Evolutionary conservation across 495 filamentous ascomycete genomes (phyloP).

Genomic region (Hyaloscypha finlandica): DNA sequence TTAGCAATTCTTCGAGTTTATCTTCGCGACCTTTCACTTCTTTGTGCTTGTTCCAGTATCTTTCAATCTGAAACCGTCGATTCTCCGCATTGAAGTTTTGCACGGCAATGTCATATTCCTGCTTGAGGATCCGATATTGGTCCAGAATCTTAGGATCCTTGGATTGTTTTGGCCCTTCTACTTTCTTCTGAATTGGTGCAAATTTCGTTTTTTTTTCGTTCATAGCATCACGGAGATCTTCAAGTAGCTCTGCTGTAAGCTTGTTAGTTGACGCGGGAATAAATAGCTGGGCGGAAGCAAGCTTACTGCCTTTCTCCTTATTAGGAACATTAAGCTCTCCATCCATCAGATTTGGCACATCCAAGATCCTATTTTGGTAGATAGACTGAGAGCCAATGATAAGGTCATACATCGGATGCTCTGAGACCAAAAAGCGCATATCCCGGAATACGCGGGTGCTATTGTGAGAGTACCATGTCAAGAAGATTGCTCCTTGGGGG

Average conservation of each 20-base stretch:
- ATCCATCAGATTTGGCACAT: conserved; percentile 18
- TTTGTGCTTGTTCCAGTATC: not conserved
- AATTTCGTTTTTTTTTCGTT: not conserved
- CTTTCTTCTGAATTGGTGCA: conserved; percentile 10
- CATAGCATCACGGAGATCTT: not conserved
- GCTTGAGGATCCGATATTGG: not conserved
- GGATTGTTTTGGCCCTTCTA: not conserved
- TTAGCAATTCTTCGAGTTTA: not conserved
- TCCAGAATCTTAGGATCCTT: not conserved
- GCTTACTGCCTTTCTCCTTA: not conserved
- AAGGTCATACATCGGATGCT: conserved; percentile 15
- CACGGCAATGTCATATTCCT: not conserved
- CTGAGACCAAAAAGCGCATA: conserved; percentile 19
- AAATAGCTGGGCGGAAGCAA: not conserved
- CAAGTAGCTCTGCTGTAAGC: not conserved
- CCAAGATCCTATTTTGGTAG: conserved; percentile 14
- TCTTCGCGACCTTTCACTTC: not conserved
- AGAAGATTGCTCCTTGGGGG: conserved; percentile 11
- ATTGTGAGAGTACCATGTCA: conserved; percentile 1
- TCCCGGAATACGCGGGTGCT: conserved; percentile 19
- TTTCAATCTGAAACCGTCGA: not conserved
- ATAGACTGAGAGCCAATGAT: conserved; percentile 21
- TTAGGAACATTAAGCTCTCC: not conserved
- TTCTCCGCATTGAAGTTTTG: conserved; percentile 3
- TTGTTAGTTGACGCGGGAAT: conserved; percentile 7